These are phyloP conservation scores for Haematococcus sp. DNA, from an alignment of 139 green algal genomes.

Conservation along the genomic window DNA sequence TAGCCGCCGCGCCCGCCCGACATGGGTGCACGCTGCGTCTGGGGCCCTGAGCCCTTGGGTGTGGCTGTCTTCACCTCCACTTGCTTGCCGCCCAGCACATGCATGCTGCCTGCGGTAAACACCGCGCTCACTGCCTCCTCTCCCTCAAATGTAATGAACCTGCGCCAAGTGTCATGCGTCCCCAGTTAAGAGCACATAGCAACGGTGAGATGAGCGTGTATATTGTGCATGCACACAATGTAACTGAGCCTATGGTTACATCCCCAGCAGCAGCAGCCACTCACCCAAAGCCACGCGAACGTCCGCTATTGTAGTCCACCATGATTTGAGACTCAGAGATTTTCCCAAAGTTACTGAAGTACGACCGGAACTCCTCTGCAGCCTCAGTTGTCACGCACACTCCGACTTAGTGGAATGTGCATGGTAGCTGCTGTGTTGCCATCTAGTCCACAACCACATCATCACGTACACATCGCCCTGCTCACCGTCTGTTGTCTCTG, in stretches of 20 bases:
- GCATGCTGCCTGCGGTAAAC: conserved; percentile 63
- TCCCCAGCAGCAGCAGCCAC: too few species aligned
- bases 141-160: conserved; percentile 82
- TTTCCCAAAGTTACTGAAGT: conserved; percentile 88
- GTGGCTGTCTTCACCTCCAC: conserved; percentile 83
- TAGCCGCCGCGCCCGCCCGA: not conserved
- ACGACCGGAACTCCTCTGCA: conserved; percentile 64
- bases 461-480: not conserved
- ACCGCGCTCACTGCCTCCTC: conserved; percentile 66
- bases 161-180: conserved; percentile 22
- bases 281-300: conserved; percentile 80
- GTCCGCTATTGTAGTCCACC: conserved; percentile 71
- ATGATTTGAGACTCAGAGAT: conserved; percentile 80
- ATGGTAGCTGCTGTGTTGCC: too few species aligned
- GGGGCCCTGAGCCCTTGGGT: conserved; percentile 52
- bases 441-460: too few species aligned
- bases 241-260: too few species aligned
- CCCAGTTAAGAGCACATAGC: not conserved
- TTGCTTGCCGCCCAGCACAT: conserved; percentile 71
- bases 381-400: too few species aligned
- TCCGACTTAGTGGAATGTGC: too few species aligned
- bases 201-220: not conserved
- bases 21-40: not conserved
- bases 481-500: conserved; percentile 78
- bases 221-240: not conserved